Evolutionary conservation across 441 rosid species (phyloP).

Genomic region (Kokia cookei): DNA sequence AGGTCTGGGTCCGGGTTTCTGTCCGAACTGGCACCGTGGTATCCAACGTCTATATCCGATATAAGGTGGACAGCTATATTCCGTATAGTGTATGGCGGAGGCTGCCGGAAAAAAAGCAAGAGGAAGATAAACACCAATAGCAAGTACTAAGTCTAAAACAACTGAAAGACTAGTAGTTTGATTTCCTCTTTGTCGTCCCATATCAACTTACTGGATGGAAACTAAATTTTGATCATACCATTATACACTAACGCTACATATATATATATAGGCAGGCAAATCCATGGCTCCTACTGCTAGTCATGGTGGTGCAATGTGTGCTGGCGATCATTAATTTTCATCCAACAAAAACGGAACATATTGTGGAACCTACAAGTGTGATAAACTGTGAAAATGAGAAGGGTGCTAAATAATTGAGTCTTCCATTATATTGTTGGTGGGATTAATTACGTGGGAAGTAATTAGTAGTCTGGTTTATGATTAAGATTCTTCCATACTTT

Average conservation of each 20-base stretch:
- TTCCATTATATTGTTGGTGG: neutral
- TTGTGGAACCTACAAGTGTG: neutral
- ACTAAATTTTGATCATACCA: neutral
- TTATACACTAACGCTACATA: neutral
- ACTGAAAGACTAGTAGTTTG: neutral
- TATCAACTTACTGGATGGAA: neutral
- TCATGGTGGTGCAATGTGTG: neutral
- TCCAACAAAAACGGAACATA: neutral
- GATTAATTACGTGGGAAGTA: neutral
- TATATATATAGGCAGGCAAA: neutral
- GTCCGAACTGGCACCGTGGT: neutral
- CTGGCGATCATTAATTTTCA: neutral
- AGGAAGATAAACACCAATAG: neutral
- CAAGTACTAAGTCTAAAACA: neutral
- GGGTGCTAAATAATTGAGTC: neutral
- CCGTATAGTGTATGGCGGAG: neutral
- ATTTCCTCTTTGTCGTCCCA: neutral
- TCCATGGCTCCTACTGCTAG: neutral
- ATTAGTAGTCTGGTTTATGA: neutral
- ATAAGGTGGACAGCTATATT: neutral
- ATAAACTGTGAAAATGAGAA: neutral
- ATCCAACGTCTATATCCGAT: neutral
- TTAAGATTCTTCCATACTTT: neutral
- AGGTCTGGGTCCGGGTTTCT: neutral
- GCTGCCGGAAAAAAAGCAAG: neutral